Base-by-base conservation (phyloP, 148 eudicot species). In the Nepenthes mirabilis region DNA sequence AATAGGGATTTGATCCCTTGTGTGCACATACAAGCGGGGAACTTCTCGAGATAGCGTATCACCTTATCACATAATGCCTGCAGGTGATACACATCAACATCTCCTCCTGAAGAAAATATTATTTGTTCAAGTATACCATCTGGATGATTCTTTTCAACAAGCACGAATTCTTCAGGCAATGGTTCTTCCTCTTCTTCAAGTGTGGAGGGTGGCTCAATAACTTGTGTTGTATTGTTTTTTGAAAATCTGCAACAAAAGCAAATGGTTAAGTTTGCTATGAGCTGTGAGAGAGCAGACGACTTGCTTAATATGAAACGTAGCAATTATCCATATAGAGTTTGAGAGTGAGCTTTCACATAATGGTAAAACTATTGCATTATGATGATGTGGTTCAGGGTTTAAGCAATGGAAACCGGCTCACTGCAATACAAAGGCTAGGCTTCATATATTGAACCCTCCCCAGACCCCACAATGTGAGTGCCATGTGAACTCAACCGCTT, bases 11-110 rank as follows among this genome's bases (percentile, higher is more conserved):
- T 10, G 53, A 50, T 40, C 45, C 45, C 50, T 47, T 47, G 43
- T 8, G 55, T 61, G 1, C 10, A 33, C 43, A 61, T 5, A 33
- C 13, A 9, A 14, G 11, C 3, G 1, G 11, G 10, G 34, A 59
- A 32, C 13, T 32, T 2, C 8, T 23, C 51, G 32, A 59, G 23
- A 36, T 43, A 37, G 33, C 36, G 11, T 47, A 57, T 63, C 62
- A 91, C 97, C 96, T 88, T 88, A 65, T 91, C 96, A 58, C 97
- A 85, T 55, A 91, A 80, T 60, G 90, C 84, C 66, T 87, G 90
- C 47, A 91, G 82, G 64, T 91, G 86, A 72, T 91, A 83, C 65
- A 91, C 75, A 63, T 91, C 97, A 70, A 88, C 74, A 70, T 85
- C 76, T 70, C 88, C 96, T 65, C 94, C 93, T 1, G 96, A 79